Evolutionary conservation across 108 stramenopile species (phyloP).

Genomic region (Hondaea fermentalgiana): DNA sequence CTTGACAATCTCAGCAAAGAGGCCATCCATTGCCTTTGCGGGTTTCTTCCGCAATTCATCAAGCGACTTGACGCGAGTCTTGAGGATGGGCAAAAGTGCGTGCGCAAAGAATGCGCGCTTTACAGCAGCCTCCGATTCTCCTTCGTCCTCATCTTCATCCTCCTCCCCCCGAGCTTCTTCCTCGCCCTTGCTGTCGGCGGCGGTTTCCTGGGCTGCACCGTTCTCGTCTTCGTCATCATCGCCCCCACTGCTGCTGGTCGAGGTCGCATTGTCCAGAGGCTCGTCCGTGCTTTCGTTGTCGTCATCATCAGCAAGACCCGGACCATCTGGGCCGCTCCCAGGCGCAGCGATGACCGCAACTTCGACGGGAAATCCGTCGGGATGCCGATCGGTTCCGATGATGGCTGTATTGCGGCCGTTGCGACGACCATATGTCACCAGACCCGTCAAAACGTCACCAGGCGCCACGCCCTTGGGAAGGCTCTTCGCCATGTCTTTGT

Average conservation of each 20-base stretch:
- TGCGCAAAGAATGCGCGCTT: not conserved
- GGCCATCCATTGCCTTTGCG: not conserved
- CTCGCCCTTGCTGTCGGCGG: not conserved
- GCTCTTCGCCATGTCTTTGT: not conserved
- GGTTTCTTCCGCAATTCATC: not conserved
- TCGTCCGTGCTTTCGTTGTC: not conserved
- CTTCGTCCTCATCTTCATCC: not conserved
- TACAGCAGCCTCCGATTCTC: not conserved
- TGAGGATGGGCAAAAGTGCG: not conserved
- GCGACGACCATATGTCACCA: not conserved
- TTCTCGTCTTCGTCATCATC: not conserved
- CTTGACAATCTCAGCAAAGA: not conserved
- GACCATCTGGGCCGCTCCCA: not conserved
- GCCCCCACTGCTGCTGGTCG: not conserved
- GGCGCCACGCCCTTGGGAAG: not conserved
- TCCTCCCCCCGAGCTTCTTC: not conserved
- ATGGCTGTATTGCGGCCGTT: not conserved
- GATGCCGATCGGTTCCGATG: not conserved
- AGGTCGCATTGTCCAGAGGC: not conserved
- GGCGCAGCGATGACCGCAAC: not conserved
- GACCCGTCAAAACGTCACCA: not conserved
- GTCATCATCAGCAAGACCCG: not conserved
- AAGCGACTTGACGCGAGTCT: not conserved
- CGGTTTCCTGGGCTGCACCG: too few species aligned
- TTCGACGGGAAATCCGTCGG: not conserved